Evolutionary conservation across 345 rosid genomes (phyloP).

Genomic region (Punica granatum): DNA sequence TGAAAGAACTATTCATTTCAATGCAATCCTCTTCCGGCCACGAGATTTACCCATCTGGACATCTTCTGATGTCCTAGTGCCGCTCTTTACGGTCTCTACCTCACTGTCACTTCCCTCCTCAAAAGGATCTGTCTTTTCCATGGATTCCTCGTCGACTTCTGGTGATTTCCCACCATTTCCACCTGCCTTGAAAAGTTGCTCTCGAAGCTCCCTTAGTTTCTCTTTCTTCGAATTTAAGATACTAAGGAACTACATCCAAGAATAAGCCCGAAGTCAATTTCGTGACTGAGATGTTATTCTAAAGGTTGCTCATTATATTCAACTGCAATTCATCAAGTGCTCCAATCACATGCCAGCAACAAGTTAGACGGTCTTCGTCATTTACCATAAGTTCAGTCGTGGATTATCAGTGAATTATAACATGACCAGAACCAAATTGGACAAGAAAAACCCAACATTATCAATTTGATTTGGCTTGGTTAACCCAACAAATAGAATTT

Average conservation of each 20-base stretch:
- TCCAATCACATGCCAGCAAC: too few relatives aligned
- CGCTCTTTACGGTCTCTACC: conserved; percentile 31
- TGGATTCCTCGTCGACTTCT: too few relatives aligned
- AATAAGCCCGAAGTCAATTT: conserved; percentile 3
- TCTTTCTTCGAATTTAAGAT: too few relatives aligned
- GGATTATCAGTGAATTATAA: not conserved
- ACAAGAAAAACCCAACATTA: not conserved
- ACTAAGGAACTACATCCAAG: too few relatives aligned
- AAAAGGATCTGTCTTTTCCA: too few relatives aligned
- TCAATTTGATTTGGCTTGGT: too few relatives aligned
- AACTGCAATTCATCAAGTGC: too few relatives aligned
- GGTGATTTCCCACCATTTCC: conserved; percentile 23
- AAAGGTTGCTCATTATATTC: not conserved
- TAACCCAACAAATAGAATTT: too few relatives aligned
- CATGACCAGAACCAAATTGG: not conserved
- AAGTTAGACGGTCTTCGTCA: too few relatives aligned
- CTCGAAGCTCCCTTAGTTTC: too few relatives aligned
- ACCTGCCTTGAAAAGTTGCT: conserved; percentile 41
- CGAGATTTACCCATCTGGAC: conserved; percentile 22
- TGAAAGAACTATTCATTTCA: conserved; percentile 17
- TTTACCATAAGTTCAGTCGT: too few relatives aligned
- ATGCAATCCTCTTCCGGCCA: conserved; percentile 35
- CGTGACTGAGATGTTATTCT: not conserved
- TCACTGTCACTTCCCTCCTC: conserved; percentile 41
- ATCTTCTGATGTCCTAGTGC: conserved; percentile 28